Conservation (phyloP, 2,329 filamentous ascomycete genomes). For the Trichothecium sympodiale region DNA sequence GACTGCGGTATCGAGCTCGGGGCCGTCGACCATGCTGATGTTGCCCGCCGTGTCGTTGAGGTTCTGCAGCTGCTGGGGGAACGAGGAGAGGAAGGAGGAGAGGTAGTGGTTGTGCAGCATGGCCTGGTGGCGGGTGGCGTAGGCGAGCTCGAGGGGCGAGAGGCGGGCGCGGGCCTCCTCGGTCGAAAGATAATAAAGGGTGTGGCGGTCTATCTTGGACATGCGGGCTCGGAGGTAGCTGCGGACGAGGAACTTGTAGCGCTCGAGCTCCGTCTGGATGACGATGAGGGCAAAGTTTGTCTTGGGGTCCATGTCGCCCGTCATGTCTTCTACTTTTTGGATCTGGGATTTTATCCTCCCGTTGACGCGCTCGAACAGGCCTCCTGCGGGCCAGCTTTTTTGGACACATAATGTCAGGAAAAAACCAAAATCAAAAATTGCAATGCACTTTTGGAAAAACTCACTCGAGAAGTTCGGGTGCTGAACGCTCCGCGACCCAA, state of each 20-base stretch:
- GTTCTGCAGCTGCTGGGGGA: slow-evolving; percentile 68
- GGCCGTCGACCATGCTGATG: slow-evolving; percentile 82
- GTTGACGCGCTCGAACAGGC: slow-evolving; percentile 74
- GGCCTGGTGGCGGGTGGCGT: slow-evolving; percentile 75
- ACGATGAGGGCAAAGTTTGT: slow-evolving; percentile 90
- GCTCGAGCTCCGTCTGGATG: slow-evolving; percentile 89
- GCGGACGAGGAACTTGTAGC: slow-evolving; percentile 84
- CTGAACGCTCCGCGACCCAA: slow-evolving; percentile 86
- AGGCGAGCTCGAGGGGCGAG: slow-evolving; percentile 66
- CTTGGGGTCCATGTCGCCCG: slow-evolving; percentile 76
- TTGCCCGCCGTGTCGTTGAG: slow-evolving; percentile 86
- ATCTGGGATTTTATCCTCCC: slow-evolving; percentile 60
- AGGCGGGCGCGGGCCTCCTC: slow-evolving; percentile 48
- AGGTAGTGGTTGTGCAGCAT: slow-evolving; percentile 78
- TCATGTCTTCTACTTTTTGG: slow-evolving; percentile 63
- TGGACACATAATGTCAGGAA: too few relatives aligned
- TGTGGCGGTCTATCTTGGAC: slow-evolving; percentile 66
- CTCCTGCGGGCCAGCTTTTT: slow-evolving; percentile 49
- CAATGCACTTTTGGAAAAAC: too few relatives aligned
- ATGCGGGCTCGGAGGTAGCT: slow-evolving; percentile 76
- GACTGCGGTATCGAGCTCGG: slow-evolving; percentile 73
- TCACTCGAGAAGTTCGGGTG: slow-evolving; percentile 80
- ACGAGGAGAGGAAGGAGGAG: slow-evolving; percentile 71
- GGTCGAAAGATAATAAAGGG: slow-evolving; percentile 59
- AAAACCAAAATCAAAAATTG: not conserved